These are phyloP conservation scores for Metschnikowia rubicola DNA, from an alignment of 805 yeast genomes.

Conservation along the genomic window DNA sequence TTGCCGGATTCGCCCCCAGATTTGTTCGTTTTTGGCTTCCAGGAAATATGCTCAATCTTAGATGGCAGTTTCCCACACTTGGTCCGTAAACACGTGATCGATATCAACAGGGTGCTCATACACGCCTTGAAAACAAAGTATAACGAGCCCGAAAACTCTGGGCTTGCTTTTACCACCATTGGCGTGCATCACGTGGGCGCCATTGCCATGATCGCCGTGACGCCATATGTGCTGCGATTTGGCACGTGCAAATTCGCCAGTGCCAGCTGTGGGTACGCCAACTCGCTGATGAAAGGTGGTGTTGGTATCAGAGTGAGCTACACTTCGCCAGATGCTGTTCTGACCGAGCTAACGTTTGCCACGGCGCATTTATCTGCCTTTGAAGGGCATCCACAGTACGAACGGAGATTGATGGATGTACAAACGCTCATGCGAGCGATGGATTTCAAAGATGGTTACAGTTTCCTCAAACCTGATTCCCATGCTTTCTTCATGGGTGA, in stretches of 20 bases:
- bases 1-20: conserved; percentile 38
- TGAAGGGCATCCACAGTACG: conserved; percentile 54
- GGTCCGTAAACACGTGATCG: conserved; percentile 37
- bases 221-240: conserved; percentile 39
- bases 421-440: conserved; percentile 48
- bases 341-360: conserved; percentile 55
- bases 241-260: conserved; percentile 25
- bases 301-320: conserved; percentile 54
- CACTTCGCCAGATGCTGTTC: conserved; percentile 12
- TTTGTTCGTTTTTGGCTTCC: conserved; percentile 60
- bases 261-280: conserved; percentile 53
- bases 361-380: conserved; percentile 73
- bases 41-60: conserved; percentile 57
- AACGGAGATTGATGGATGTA: conserved; percentile 53
- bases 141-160: conserved; percentile 10
- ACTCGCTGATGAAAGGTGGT: conserved; percentile 73
- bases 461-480: conserved; percentile 46
- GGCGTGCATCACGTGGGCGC: conserved; percentile 53
- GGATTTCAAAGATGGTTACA: conserved; percentile 55
- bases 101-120: conserved; percentile 33
- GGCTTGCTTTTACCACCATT: conserved; percentile 38
- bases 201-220: conserved; percentile 50
- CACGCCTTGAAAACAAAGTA: conserved; percentile 34
- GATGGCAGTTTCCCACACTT: conserved; percentile 46
- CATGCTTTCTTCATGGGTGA: conserved; percentile 83